Evolutionary conservation across 2,329 filamentous ascomycete genomes (phyloP).

Genomic region (Colletotrichum sp.): DNA sequence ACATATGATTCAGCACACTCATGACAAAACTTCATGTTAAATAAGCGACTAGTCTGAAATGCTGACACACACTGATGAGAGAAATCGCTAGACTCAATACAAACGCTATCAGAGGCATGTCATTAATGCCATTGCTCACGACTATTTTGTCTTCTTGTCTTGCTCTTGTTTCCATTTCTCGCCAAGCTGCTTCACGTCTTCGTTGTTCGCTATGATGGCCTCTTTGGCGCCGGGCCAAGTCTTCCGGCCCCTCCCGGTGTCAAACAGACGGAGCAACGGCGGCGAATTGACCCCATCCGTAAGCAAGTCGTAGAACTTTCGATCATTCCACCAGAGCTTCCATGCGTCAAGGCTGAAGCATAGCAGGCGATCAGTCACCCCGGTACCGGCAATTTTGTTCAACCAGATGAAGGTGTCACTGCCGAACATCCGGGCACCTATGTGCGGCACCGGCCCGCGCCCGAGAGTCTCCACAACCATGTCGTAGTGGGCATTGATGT

Average conservation of each 20-base stretch:
- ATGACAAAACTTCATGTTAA: too few species aligned
- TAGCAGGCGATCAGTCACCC: slow-evolving; percentile 40
- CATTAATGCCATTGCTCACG: background rate
- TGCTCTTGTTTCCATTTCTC: slow-evolving; percentile 1
- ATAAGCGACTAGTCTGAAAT: background rate
- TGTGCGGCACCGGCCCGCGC: slow-evolving; percentile 27
- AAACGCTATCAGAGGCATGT: rapidly evolving
- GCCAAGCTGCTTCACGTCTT: slow-evolving; percentile 21
- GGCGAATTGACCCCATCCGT: slow-evolving; percentile 43
- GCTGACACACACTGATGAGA: background rate
- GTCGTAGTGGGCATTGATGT: slow-evolving; percentile 33
- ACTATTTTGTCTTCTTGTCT: background rate
- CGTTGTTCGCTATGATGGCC: slow-evolving; percentile 32
- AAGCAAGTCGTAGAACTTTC: slow-evolving; percentile 42
- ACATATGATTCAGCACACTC: background rate
- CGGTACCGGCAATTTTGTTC: slow-evolving; percentile 46
- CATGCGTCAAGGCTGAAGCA: slow-evolving; percentile 44
- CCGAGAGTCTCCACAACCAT: slow-evolving; percentile 24
- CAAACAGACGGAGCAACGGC: slow-evolving; percentile 45
- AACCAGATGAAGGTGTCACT: slow-evolving; percentile 36
- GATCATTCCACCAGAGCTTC: slow-evolving; percentile 47
- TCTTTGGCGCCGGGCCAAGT: slow-evolving; percentile 43
- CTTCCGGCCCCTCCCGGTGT: slow-evolving; percentile 40
- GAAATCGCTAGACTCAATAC: background rate
- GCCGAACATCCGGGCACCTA: slow-evolving; percentile 27